Conservation (phyloP, 768 basidiomycete species). For the Lactifluus subvellereus region DNA sequence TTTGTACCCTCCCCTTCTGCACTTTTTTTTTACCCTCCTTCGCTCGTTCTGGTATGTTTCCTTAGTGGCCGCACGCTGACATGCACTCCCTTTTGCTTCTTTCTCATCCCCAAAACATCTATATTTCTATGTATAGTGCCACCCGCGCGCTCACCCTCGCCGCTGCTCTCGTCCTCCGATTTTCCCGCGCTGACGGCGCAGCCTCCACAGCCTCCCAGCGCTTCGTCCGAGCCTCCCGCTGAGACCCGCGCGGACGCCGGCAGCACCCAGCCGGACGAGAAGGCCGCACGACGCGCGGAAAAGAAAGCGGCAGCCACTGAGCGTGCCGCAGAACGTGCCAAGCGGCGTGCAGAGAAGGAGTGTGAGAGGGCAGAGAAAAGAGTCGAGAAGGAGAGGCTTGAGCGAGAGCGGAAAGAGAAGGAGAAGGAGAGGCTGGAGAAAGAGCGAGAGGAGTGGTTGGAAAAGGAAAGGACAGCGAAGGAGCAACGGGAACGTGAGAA, state of each 20-base stretch:
- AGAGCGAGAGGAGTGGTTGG: constrained; percentile 33
- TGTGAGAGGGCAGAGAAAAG: constrained; percentile 54
- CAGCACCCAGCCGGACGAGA: constrained; percentile 35
- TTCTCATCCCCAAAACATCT: constrained; percentile 29
- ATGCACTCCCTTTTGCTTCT: constrained; percentile 18
- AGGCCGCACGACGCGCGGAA: constrained; percentile 35
- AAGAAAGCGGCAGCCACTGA: constrained; percentile 60
- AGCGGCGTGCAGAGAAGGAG: constrained; percentile 56
- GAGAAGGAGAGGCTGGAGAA: constrained; percentile 40
- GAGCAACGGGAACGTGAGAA: constrained; percentile 25
- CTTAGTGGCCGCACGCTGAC: constrained; percentile 22
- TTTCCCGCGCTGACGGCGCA: constrained; percentile 63
- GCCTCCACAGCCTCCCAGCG: constrained; percentile 30
- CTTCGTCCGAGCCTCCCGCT: constrained; percentile 27
- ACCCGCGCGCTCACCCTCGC: constrained; percentile 31
- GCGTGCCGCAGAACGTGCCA: constrained; percentile 56
- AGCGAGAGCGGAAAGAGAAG: constrained; percentile 38
- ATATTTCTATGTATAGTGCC: constrained; percentile 22
- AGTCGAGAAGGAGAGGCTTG: constrained; percentile 39
- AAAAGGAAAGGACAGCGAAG: constrained; percentile 29
- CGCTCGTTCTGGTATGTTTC: constrained; percentile 22
- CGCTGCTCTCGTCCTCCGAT: constrained; percentile 58
- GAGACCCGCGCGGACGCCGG: constrained; percentile 32
- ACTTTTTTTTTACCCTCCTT: background rate
- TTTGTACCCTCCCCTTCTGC: background rate